Evolutionary conservation across 2,329 filamentous ascomycete species (phyloP), one percentile per base, ranked within the genome.

Genomic region (Ceratocystis cubensis): DNA sequence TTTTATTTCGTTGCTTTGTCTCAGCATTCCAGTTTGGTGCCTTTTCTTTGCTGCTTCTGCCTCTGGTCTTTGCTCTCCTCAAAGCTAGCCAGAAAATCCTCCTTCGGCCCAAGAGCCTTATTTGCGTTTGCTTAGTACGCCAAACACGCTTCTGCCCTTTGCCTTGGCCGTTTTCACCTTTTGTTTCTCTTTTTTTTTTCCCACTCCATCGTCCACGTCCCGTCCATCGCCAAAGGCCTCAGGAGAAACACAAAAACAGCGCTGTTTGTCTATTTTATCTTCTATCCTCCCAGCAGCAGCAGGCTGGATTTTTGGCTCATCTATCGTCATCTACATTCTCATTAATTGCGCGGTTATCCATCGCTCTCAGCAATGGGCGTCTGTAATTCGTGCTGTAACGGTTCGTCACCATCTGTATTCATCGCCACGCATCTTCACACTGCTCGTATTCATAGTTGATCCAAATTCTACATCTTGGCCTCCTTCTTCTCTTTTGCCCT

Each of bases 371-470:
- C 77, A 76, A 87, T 87, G 84, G 84, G 79, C 77, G 82, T 81
- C 76, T 80, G 79, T 75, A 84, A 82, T 70, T 84, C 82, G 71
- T 86, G 84, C 78, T 86, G 83, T 75, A 82, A 81, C 74, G 76
- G 76, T 77, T 70, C 57, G 72, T 68, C 28, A 20, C 20, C 13
- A 8, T 22, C 48, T 20, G 13, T 53, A 53, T 22, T 25, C 17
- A 41, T 41, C 37, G 37, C 3, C 13, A 41, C 37, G 8, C 48
- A 53, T 25, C 17, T 22, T 10, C 48, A 53, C 20, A 10, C 8
- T 53, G 2, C n/a, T 22, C 5, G 48, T 22, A 44, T 53, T 7
- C n/a, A 53, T 53, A n/a, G 13, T 17, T 15, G 13, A 57, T 57
- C 8, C 25, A 5, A 17, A 5, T 28, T 63, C 37, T 30, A 46